Base-by-base conservation (phyloP, 2,329 filamentous ascomycete species). In the Escovopsis sp. region DNA sequence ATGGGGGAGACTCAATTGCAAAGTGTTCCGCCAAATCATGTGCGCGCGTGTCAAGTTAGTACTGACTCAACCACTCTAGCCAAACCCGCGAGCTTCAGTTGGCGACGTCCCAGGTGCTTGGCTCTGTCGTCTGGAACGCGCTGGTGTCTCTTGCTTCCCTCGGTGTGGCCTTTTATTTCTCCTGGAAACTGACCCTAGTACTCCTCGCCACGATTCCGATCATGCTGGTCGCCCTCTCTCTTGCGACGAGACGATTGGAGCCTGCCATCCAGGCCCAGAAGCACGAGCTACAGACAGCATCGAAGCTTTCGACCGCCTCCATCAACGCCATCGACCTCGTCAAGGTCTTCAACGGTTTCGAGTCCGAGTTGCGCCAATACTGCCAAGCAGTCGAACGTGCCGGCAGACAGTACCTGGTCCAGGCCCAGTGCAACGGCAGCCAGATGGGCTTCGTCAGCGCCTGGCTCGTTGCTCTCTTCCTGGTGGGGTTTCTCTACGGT, bases 401-500 rank as follows among this genome's bases (percentile, higher is more conserved):
- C 1, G 76, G 76, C 16, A 59, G 57, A 1, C 70, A 73, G 40
- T 94, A 86, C 49, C 62, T 77, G 10, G 63, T 72, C 13, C 84
- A 89, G 54, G 81, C 81, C 1, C 68, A 74, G 37, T 70, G 76
- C 13, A 83, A 78, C 48, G 77, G 83, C 1, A 56, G 78, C 3
- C 87, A 94, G 53, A 77, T 84, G 53, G 79, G 79, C 0, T 73
- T 82, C 38, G 70, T 84, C 40, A 79, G 81, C 37, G 74, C 93
- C 49, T 78, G 87, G 64, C 78, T 81, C 27, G 72, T 86, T 4
- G 70, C 68, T 2, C 78, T 95, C 56, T 95, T 96, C 49, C 80
- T 93, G 0, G 73, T 87, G 43, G 88, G 87, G 0, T 95, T 96
- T 53, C 94, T 84, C 76, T 94, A 88, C 51, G 88, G 87, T 0